Evolutionary conservation across 208 protist species (phyloP), one percentile per base, ranked within the genome.

Genomic region (Crithidia brevicula): DNA sequence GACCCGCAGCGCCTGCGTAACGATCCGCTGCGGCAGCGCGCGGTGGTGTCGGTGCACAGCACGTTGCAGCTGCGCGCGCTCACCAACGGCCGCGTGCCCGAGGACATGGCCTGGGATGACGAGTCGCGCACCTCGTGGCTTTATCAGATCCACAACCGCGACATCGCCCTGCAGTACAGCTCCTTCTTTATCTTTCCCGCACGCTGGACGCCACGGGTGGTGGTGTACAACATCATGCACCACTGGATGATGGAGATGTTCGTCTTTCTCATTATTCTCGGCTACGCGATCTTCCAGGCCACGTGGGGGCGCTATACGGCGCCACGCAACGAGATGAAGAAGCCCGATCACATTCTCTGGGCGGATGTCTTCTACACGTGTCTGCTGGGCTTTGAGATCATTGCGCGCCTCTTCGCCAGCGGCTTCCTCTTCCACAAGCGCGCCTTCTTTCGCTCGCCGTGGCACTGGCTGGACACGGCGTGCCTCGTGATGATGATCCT

Each of bases 381-480:
- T 38, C 53, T 98, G 16, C 88, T 96, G 47, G 86, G 79, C 5
- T 61, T 97, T 15, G 93, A 98, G 66, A 64, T 96, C 23, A 34
- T 97, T 11, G 58, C 85, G 5, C 88, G 94, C 15, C 71, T 97
- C 40, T 90, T 98, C 52, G 90, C 93, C 22, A 82, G 81, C 38
- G 92, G 93, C 46, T 89, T 88, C 59, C 58, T 96, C 43, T 51
- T 89, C 50, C 87, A 96, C 67, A 68, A 76, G 60, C 85, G 91
- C 51, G 76, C 87, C 20, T 98, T 91, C 68, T 77, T 98, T 23
- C 90, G 92, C 40, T 93, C 94, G n/a, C 80, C 82, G 50, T 98
- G 94, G 93, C 90, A 92, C 75, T 94, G 89, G 81, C 74, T 98
- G 23, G 96, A 98, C 74, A 85, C 83, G 43, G 89, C 84, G n/a